Evolutionary conservation across 495 filamentous ascomycete species (phyloP).

Genomic region (Filosporella fistucella): DNA sequence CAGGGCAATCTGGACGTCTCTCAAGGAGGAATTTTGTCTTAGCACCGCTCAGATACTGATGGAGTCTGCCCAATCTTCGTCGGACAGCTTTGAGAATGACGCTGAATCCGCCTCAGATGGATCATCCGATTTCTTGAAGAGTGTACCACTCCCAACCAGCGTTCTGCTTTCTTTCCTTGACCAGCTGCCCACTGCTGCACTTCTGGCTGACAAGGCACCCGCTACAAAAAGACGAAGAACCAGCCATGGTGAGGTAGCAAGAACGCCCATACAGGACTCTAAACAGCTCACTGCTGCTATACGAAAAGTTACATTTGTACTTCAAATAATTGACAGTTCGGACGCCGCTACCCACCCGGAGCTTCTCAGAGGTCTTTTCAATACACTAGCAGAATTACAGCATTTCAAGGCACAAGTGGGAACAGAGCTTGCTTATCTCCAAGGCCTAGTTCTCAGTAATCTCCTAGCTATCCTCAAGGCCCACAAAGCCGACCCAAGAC

Average conservation of each 20-base stretch:
- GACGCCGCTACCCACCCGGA: constrained; percentile 64
- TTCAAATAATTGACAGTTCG: constrained; percentile 80
- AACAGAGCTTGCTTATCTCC: constrained; percentile 81
- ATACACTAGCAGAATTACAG: constrained; percentile 76
- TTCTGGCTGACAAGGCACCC: constrained; percentile 58
- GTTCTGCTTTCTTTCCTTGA: constrained; percentile 66
- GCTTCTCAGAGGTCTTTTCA: constrained; percentile 74
- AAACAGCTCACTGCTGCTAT: constrained; percentile 57
- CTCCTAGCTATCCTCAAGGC: constrained; percentile 74
- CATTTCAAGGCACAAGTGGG: constrained; percentile 65
- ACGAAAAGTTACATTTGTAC: constrained; percentile 75
- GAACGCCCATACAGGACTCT: constrained; percentile 30
- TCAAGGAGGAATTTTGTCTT: constrained; percentile 59
- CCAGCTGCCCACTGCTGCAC: constrained; percentile 59
- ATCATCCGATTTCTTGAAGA: constrained; percentile 63
- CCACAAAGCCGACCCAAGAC: constrained; percentile 53
- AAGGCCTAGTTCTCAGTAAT: constrained; percentile 71
- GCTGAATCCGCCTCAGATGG: constrained; percentile 35
- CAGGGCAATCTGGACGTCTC: constrained; percentile 61
- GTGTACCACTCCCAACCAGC: constrained; percentile 61
- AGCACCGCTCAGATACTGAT: constrained; percentile 55
- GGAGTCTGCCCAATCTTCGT: constrained; percentile 17
- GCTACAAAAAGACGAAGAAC: constrained; percentile 71
- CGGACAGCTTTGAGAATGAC: neutral
- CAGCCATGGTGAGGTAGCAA: constrained; percentile 55